These are phyloP conservation scores for Fulvia fulva DNA, from an alignment of 2,329 filamentous ascomycete species.

Conservation along the genomic window DNA sequence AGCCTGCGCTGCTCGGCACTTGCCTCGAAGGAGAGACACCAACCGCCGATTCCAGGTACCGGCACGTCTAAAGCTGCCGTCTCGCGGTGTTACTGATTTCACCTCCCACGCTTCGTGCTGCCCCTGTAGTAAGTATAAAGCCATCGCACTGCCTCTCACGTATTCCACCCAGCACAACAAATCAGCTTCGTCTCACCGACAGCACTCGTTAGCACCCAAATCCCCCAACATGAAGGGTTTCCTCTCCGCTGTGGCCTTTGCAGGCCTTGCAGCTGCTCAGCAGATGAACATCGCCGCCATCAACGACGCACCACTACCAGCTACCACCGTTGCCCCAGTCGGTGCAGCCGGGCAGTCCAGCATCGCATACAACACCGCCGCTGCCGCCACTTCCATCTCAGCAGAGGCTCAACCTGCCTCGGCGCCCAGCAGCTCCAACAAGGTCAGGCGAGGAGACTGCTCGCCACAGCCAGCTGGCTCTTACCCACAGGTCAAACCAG, in stretches of 20 bases:
- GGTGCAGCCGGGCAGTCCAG: slow-evolving; percentile 16
- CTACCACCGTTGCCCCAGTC: slow-evolving; percentile 19
- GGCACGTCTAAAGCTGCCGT: background rate
- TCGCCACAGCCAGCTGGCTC: slow-evolving; percentile 36
- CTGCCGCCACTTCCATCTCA: slow-evolving; percentile 16
- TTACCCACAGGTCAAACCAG: slow-evolving; percentile 28
- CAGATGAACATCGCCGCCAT: slow-evolving; percentile 23
- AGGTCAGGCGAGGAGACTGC: slow-evolving; percentile 31
- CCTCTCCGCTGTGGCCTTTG: slow-evolving; percentile 19
- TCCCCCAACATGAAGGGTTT: slow-evolving; percentile 14
- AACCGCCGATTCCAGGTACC: background rate
- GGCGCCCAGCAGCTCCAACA: slow-evolving; percentile 11
- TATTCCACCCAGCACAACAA: background rate
- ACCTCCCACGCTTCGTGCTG: background rate
- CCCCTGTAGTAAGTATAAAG: background rate
- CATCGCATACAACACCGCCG: slow-evolving; percentile 16
- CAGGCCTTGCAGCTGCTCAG: slow-evolving; percentile 23
- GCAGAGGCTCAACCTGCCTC: slow-evolving; percentile 17
- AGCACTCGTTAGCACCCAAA: background rate
- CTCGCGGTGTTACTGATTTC: background rate
- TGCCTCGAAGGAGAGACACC: background rate
- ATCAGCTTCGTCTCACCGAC: background rate
- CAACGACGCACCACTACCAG: slow-evolving; percentile 17
- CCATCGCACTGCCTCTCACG: background rate
- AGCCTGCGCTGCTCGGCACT: background rate